Percentiles rank a stretch among this genome's conserved stretches.
phyloP scores from a whole-genome alignment of 23 red algal species.

The Pyropia yezoensis region DNA sequence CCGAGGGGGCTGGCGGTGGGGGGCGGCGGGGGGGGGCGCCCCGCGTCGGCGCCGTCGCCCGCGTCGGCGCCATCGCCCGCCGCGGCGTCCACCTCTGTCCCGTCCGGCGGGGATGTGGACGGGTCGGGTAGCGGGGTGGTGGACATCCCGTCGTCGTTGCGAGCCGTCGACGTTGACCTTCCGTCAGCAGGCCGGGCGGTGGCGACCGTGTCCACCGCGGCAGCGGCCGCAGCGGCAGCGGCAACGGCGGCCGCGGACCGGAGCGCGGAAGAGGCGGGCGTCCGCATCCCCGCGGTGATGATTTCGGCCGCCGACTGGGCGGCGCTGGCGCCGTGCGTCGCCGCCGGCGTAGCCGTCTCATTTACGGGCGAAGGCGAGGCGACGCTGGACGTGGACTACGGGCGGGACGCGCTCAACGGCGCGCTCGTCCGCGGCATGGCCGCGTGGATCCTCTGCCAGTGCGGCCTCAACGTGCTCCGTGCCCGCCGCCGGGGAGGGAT shows the following conservation, averaged over 20 bases:
- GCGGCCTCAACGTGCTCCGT: conserved; percentile 78
- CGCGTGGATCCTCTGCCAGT: conserved; percentile 88
- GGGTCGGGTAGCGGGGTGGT: too few species aligned
- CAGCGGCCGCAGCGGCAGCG: too few species aligned
- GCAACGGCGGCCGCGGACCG: background rate
- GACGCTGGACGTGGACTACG: conserved; percentile 45
- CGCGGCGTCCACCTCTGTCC: too few species aligned
- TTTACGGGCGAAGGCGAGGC: conserved; percentile 67
- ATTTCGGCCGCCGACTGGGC: conserved; percentile 57
- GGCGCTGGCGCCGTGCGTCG: conserved; percentile 38
- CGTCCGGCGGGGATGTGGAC: too few species aligned
- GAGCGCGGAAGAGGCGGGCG: conserved; percentile 1
- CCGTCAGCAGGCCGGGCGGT: too few species aligned
- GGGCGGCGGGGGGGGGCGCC: too few species aligned
- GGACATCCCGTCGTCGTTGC: background rate
- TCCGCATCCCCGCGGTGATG: conserved; percentile 67
- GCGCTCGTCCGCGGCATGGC: conserved; percentile 91
- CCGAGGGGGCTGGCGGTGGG: background rate
- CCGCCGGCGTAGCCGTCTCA: conserved; percentile 16
- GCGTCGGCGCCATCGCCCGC: too few species aligned
- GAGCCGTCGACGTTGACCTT: too few species aligned
- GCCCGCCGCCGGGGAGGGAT: conserved; percentile 52
- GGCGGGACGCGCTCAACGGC: conserved; percentile 72
- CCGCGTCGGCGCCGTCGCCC: too few species aligned
- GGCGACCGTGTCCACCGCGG: too few species aligned